phyloP scores from a whole-genome alignment of 148 eudicot genomes.

The Amaranthus cruentus region DNA sequence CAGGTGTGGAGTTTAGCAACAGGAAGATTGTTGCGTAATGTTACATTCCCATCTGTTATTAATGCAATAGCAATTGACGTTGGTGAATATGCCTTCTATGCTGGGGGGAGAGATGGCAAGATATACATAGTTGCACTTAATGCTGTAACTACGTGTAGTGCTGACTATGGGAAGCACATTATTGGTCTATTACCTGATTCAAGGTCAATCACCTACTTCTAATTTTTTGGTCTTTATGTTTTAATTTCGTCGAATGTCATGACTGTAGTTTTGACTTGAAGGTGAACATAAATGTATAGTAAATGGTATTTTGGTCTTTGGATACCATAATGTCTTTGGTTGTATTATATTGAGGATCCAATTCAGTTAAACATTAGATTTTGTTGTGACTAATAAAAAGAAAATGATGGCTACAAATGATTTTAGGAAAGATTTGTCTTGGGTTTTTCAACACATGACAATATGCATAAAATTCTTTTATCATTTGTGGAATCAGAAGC shows the following conservation, averaged over 20 bases:
- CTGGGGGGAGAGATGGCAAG: conserved; percentile 94
- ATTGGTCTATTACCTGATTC: conserved; percentile 74
- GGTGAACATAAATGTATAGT: no score
- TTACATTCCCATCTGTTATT: conserved; percentile 64
- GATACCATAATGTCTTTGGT: no score
- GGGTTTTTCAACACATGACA: no score
- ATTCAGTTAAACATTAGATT: no score
- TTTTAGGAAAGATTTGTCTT: no score
- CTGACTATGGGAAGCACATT: conserved; percentile 62
- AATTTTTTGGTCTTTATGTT: background rate
- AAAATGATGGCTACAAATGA: no score
- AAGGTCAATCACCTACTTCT: conserved; percentile 37
- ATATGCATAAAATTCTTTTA: no score
- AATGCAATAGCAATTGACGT: conserved; percentile 85
- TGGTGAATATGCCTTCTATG: conserved; percentile 87
- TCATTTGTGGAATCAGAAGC: no score
- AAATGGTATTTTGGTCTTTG: no score
- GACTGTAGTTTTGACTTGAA: background rate
- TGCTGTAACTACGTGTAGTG: conserved; percentile 42
- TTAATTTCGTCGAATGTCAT: background rate
- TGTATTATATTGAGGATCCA: no score
- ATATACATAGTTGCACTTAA: conserved; percentile 74
- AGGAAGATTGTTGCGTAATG: conserved; percentile 62
- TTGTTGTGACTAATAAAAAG: no score
- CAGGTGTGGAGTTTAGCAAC: conserved; percentile 81